Base-by-base conservation (phyloP, 805 yeast genomes). In the Monosporozyma aquatica region DNA sequence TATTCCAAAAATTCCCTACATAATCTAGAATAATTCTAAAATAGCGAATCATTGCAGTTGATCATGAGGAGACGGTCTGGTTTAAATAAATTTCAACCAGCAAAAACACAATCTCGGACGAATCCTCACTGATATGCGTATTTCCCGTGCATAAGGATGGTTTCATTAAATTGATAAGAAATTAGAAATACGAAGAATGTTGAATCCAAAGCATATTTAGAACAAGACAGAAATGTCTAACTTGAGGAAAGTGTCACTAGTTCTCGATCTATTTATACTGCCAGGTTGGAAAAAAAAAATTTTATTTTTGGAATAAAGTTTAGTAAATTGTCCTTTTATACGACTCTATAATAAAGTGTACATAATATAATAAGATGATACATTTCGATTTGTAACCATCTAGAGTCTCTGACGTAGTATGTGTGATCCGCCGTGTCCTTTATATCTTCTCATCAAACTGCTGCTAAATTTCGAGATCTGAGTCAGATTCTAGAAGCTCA, bases 41-140 rank as follows among this genome's bases (percentile, higher is more conserved):
- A n/a, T n/a, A 75, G 76, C 74, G 73, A 67, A 64, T 54, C 48
- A 56, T 51, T 52, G 59, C 48, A 44, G 47, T 54, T 50, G 62
- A 58, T 56, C 64, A 62, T 64, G 63, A 64, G 76, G 76, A 80
- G 80, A 78, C 74, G 75, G 95, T 89, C 90, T 68, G 89, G 92
- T 83, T 82, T 36, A 36, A 89, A 86, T 59, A 52, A 59, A 56
- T 92, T 90, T 92, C 97, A 92, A 90, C 97, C 95, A 90, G 98
- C 98, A 90, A 90, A 90, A 86, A 92, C 97, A 90, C 95, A 95
- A 89, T 87, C 98, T 90, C 98, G 97, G 98, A 92, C 96, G 95
- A 89, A 87, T 92, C 98, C 97, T 90, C 98, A 90, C 95, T 89
- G 97, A 90, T 87, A 87, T 95, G 95, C 95, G 97, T 92, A 90